Base-by-base conservation (phyloP, 176 grass and related monocot genomes). In the Carex kokanica region DNA sequence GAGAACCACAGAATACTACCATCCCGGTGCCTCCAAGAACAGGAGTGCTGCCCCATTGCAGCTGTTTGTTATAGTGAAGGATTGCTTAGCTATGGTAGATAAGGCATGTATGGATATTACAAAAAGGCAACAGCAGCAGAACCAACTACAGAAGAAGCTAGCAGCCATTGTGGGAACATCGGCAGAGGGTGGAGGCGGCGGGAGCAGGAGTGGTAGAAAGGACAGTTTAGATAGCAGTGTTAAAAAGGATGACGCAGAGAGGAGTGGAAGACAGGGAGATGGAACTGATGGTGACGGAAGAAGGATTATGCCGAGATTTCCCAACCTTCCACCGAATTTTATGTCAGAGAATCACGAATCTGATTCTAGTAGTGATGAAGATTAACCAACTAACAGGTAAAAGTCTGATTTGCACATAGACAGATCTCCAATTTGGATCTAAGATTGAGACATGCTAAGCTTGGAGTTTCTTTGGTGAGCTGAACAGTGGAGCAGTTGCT, bases 61-160 rank as follows among this genome's bases (percentile, higher is more conserved):
- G 86, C 16, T 99, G 83, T 99, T 99, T 77, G 83, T 91, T 59
- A 87, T 95, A 68, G 96, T 99, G 24, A 99, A 91, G 89, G 96
- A 99, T 32, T 99, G 90, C 91, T 63, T 99, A 56, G 90, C 86
- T 20, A 99, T 99, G 96, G 96, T 99, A 65, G 96, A 99, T 71
- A 86, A 95, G 80, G 86, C 96, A 57, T 99, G 96, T 81, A 75
- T 95, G 27, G 96, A 99, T 84, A 93, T 95, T 53, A 87, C 88
- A 24, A 93, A 84, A 61, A 95, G 86, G 61, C 36, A 90, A 74
- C 95, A 98, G 53, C 80, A 84, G 27, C 92, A 90, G 77, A 86
- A 89, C 52, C 60, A 82, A 51, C 64, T 87, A 41, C 84, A 27
- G 69, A 87, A 83, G 82, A 88, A 91, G 41, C 80, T 79, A 60